Evolutionary conservation across 805 yeast species (phyloP).

Genomic region (Candida fluviatilis): DNA sequence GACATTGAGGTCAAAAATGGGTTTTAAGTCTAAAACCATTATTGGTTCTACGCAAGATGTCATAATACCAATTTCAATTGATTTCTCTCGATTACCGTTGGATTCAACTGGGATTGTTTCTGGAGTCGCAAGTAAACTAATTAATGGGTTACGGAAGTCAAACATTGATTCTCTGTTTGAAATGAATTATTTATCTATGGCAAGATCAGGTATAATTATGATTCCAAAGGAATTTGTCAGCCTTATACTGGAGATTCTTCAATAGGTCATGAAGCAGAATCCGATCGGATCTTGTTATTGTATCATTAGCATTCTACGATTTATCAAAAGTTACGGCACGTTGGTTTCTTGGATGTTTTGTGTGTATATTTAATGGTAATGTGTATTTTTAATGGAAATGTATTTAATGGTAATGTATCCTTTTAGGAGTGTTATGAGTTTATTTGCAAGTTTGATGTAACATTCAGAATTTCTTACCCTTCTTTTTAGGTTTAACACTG

Average conservation of each 20-base stretch:
- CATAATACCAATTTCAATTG: conserved; percentile 53
- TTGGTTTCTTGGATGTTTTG: too few species aligned
- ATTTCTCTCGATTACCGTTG: conserved; percentile 49
- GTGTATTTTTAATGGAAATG: not conserved
- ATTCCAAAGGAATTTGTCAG: conserved; percentile 48
- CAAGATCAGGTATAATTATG: conserved; percentile 55
- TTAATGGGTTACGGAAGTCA: conserved; percentile 23
- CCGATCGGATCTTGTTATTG: too few species aligned
- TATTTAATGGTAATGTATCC: not conserved
- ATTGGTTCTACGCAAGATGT: conserved; percentile 56
- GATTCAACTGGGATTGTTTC: conserved; percentile 66
- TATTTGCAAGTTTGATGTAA: not conserved
- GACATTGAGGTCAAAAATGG: conserved; percentile 29
- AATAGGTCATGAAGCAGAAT: too few species aligned
- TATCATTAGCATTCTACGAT: too few species aligned
- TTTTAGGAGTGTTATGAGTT: not conserved
- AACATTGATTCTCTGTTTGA: conserved; percentile 30
- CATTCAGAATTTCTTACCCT: conserved; percentile 23
- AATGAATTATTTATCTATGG: conserved; percentile 60
- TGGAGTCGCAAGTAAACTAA: conserved; percentile 52
- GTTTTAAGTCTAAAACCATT: conserved; percentile 37
- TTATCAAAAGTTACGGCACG: too few species aligned
- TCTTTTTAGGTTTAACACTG: conserved; percentile 35
- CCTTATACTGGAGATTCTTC: conserved; percentile 21
- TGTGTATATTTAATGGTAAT: not conserved